Conservation (phyloP, 1,139 yeast species). For the Hyphopichia wangnamkhiaoensis region DNA sequence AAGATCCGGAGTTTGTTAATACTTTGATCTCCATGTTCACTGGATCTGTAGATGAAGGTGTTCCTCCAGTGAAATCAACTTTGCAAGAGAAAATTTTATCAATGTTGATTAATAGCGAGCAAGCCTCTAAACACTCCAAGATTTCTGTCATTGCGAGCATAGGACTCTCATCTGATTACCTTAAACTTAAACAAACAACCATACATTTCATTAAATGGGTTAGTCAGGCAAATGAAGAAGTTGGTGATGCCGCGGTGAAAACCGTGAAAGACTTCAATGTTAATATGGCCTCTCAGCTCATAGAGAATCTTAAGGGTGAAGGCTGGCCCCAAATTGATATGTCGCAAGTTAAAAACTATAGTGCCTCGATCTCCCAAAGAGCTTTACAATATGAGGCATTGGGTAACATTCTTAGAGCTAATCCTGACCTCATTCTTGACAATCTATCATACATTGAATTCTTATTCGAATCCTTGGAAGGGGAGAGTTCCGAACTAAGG, state of each 20-base stretch:
- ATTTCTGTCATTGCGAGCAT: conserved; percentile 48
- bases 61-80: conserved; percentile 54
- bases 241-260: conserved; percentile 14
- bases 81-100: conserved; percentile 62
- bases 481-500: conserved; percentile 63
- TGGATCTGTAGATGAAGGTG: conserved; percentile 40
- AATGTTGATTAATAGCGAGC: conserved; percentile 52
- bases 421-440: conserved; percentile 41
- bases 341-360: conserved; percentile 28
- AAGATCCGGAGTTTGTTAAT: conserved; percentile 44
- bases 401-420: conserved; percentile 61
- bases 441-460: conserved; percentile 62
- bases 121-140: conserved; percentile 42
- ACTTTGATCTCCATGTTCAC: conserved; percentile 46
- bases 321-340: conserved; percentile 60
- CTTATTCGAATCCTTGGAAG: conserved; percentile 68
- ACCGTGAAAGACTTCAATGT: conserved; percentile 27
- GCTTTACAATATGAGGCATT: conserved; percentile 75
- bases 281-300: conserved; percentile 51
- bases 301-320: conserved; percentile 50
- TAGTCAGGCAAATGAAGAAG: conserved; percentile 21
- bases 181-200: conserved; percentile 50
- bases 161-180: conserved; percentile 58
- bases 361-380: conserved; percentile 44
- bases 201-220: conserved; percentile 66